Base-by-base conservation (phyloP, 2,329 filamentous ascomycete species). In the Basipetospora chlamydospora region DNA sequence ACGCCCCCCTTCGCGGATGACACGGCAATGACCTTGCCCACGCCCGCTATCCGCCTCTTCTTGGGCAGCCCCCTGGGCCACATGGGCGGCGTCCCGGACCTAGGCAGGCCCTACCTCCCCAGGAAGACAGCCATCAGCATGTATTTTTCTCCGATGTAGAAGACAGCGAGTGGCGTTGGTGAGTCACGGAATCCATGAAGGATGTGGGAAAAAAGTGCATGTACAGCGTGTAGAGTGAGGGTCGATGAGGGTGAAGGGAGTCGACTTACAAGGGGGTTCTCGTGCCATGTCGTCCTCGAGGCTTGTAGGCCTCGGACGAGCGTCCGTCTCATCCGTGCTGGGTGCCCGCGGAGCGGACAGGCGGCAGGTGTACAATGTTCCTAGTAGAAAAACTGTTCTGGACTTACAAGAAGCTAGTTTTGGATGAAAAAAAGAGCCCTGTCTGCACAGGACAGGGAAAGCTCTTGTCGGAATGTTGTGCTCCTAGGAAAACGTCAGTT, bases 1-100 rank as follows among this genome's bases (percentile, higher is more conserved):
- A 98, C 90, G n/a, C 90, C 90, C 3, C 90, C 90, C 53, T 98
- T 98, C 11, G 90, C 90, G 2, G 87, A 96, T 4, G 86, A 94
- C 11, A 98, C 84, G n/a, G 87, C 86, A 41, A 98, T 74, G n/a
- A 95, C 77, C 54, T 93, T 94, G 45, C 76, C 72, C 17, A 98
- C 88, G 53, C 87, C 77, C 18, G 72, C 70, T 46, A 98, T 93
- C 47, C 73, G 77, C 44, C 84, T 73, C 49, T 80, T 78, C 47
- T 85, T 73, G 0, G 90, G 88, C 9, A n/a, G n/a, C n/a, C 93
- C 68, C 17, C 84, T 83, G 37, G 83, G 75, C 59, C 61, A 64
- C n/a, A 43, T 57, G 3, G 61, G 60, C 4, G 61, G 58, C 3
- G 61, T 63, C 22, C 79, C 86, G 15, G 80, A 81, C 42, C 77